A percentile compares a stretch with the other conserved stretches of the same genome.
phyloP scores from a whole-genome alignment of 805 yeast species.

The Candida palmyrensis region DNA sequence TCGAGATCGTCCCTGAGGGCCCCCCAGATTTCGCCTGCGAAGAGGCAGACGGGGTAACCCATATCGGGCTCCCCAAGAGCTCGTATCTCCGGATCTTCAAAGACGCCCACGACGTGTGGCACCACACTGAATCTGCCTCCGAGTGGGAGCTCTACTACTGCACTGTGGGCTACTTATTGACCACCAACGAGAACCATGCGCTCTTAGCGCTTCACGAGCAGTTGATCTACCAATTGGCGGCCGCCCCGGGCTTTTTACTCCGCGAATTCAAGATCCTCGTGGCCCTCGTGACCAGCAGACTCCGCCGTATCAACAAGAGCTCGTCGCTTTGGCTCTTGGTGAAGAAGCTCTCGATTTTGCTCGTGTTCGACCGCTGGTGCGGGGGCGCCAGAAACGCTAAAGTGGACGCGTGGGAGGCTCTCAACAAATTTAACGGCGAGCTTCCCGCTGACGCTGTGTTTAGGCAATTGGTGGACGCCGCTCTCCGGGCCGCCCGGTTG shows the following conservation, averaged over 20 bases:
- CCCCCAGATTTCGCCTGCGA: too few species aligned
- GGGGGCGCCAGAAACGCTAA: too few species aligned
- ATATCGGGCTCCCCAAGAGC: slow-evolving; percentile 28
- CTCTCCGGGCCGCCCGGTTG: slow-evolving; percentile 23
- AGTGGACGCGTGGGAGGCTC: not conserved
- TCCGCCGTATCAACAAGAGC: slow-evolving; percentile 34
- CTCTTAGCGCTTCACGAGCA: slow-evolving; percentile 24
- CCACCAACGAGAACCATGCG: slow-evolving; percentile 36
- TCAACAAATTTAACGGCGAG: not conserved
- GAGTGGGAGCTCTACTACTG: slow-evolving; percentile 17
- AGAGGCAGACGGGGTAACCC: slow-evolving; percentile 12
- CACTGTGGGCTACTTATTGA: slow-evolving; percentile 29
- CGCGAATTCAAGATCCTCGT: slow-evolving; percentile 27
- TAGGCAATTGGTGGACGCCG: slow-evolving; percentile 9
- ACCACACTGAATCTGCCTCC: slow-evolving; percentile 3
- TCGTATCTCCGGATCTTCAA: slow-evolving; percentile 26
- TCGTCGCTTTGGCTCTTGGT: slow-evolving; percentile 32
- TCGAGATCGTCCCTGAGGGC: too few species aligned
- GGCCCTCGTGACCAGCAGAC: slow-evolving; percentile 22
- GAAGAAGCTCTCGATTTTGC: slow-evolving; percentile 17
- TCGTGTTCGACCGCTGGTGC: slow-evolving; percentile 8
- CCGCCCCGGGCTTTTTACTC: slow-evolving; percentile 3
- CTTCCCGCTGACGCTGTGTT: not conserved
- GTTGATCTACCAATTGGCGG: slow-evolving; percentile 10
- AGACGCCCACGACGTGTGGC: slow-evolving; percentile 28